Conservation (phyloP, 2,329 filamentous ascomycete species). For the Camillea tinctor region DNA sequence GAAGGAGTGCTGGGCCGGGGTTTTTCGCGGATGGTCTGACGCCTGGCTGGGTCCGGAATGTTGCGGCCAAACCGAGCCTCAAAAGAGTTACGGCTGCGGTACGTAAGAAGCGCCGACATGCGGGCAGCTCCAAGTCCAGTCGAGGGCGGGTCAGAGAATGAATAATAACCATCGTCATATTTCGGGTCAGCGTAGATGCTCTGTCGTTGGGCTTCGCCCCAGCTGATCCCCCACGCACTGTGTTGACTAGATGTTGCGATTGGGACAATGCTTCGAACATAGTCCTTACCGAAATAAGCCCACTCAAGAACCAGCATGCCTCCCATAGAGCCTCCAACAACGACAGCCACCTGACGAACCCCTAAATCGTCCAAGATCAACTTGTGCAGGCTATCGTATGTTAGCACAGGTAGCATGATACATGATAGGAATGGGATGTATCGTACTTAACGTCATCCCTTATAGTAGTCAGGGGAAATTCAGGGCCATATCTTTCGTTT, state of each 20-base stretch:
- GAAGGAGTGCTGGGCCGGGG: slow-evolving; percentile 61
- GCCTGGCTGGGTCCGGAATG: slow-evolving; percentile 78
- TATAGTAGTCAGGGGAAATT: slow-evolving; percentile 94
- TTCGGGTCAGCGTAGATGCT: slow-evolving; percentile 98
- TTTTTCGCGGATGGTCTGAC: slow-evolving; percentile 76
- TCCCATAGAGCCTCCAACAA: slow-evolving; percentile 81
- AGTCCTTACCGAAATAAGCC: slow-evolving; percentile 86
- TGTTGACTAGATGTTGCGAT: slow-evolving; percentile 84
- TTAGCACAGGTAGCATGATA: slow-evolving; percentile 19
- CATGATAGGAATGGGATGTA: not conserved
- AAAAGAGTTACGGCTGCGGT: slow-evolving; percentile 94
- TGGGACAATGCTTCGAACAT: slow-evolving; percentile 76
- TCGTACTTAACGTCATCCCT: slow-evolving; percentile 89
- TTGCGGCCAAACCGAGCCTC: slow-evolving; percentile 94
- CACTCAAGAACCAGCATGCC: slow-evolving; percentile 91
- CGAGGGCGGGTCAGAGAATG: slow-evolving; percentile 79
- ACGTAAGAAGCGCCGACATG: slow-evolving; percentile 95
- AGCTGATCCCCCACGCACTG: slow-evolving; percentile 88
- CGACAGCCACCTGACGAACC: slow-evolving; percentile 73
- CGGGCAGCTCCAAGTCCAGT: slow-evolving; percentile 89
- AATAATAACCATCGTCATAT: slow-evolving; percentile 95
- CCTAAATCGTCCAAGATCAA: slow-evolving; percentile 77
- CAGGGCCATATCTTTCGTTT: slow-evolving; percentile 82
- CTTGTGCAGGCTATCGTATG: slow-evolving; percentile 64
- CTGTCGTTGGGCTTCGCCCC: slow-evolving; percentile 84